Percentiles rank a stretch among this genome's conserved stretches.
Conservation (phyloP, 768 basidiomycete genomes). For the Stropharia rugosoannulata region DNA sequence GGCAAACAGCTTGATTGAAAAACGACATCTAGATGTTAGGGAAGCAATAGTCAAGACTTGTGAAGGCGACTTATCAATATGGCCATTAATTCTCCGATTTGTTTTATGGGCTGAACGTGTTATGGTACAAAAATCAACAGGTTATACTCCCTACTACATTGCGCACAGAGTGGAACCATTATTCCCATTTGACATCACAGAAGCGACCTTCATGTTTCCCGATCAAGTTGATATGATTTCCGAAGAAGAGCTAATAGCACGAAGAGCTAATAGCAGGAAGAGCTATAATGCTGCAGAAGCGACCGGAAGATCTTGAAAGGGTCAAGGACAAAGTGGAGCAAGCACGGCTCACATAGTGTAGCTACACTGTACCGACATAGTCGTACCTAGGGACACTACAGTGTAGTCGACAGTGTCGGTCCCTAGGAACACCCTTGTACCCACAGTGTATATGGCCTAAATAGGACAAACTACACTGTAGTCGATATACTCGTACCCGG, state of each 20-base stretch:
- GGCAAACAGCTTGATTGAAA: neutral
- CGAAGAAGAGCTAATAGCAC: conserved; percentile 9
- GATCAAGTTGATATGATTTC: neutral
- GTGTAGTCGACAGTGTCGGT: too few species aligned
- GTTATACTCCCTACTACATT: conserved; percentile 32
- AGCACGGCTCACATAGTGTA: too few species aligned
- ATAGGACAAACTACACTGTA: too few species aligned
- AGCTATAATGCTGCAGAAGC: conserved; percentile 10
- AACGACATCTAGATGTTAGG: neutral
- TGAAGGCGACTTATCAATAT: conserved; percentile 24
- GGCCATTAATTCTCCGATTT: conserved; percentile 23
- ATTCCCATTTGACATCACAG: conserved; percentile 10
- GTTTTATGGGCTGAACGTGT: conserved; percentile 31
- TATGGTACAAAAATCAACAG: conserved; percentile 23
- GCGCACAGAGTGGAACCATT: conserved; percentile 31
- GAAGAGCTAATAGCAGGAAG: conserved; percentile 9
- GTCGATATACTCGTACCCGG: too few species aligned
- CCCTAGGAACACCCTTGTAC: too few species aligned
- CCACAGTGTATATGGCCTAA: too few species aligned
- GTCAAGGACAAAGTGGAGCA: neutral
- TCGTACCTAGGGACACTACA: too few species aligned
- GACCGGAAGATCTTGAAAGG: conserved; percentile 8
- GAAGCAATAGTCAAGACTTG: conserved; percentile 21
- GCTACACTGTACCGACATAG: too few species aligned
- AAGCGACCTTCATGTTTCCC: conserved; percentile 12